phyloP scores from a whole-genome alignment of 2,329 filamentous ascomycete genomes.

The Ophiostoma quercus region DNA sequence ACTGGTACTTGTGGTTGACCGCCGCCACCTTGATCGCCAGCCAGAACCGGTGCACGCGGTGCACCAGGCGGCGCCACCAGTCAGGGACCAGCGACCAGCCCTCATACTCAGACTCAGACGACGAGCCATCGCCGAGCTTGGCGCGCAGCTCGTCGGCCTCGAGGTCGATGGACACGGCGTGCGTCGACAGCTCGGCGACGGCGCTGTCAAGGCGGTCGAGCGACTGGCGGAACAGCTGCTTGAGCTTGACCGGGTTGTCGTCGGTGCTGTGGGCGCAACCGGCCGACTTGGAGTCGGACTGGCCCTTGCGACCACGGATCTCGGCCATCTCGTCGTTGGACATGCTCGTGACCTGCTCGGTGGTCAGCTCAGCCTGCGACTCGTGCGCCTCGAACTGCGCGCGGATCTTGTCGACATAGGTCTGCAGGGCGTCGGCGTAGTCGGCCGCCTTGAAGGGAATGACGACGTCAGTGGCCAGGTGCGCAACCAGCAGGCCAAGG shows the following conservation, averaged over 20 bases:
- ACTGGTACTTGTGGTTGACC: slow-evolving; percentile 78
- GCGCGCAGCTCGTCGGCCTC: slow-evolving; percentile 37
- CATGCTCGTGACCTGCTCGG: not conserved
- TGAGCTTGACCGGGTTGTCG: slow-evolving; percentile 8
- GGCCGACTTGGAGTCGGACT: not conserved
- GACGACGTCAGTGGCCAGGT: slow-evolving; percentile 56
- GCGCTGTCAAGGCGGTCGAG: slow-evolving; percentile 35
- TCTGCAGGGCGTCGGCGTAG: slow-evolving; percentile 54
- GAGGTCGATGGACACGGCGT: slow-evolving; percentile 44
- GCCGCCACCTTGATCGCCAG: slow-evolving; percentile 23
- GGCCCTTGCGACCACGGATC: slow-evolving; percentile 27
- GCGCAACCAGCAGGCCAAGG: slow-evolving; percentile 55
- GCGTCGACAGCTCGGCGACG: slow-evolving; percentile 34
- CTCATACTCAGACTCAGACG: not conserved
- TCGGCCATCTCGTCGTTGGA: slow-evolving; percentile 26
- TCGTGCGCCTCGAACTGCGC: slow-evolving; percentile 39
- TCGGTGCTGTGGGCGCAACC: not conserved
- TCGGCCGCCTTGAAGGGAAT: slow-evolving; percentile 60
- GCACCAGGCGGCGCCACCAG: slow-evolving; percentile 63
- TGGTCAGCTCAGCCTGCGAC: not conserved
- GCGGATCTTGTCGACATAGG: slow-evolving; percentile 50
- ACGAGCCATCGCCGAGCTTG: slow-evolving; percentile 36
- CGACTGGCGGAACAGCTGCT: slow-evolving; percentile 28
- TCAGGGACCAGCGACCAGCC: slow-evolving; percentile 13
- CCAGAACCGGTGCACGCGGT: slow-evolving; percentile 49